Conservation (phyloP, 2,329 filamentous ascomycete species). For the Colletotrichum plurivorum region DNA sequence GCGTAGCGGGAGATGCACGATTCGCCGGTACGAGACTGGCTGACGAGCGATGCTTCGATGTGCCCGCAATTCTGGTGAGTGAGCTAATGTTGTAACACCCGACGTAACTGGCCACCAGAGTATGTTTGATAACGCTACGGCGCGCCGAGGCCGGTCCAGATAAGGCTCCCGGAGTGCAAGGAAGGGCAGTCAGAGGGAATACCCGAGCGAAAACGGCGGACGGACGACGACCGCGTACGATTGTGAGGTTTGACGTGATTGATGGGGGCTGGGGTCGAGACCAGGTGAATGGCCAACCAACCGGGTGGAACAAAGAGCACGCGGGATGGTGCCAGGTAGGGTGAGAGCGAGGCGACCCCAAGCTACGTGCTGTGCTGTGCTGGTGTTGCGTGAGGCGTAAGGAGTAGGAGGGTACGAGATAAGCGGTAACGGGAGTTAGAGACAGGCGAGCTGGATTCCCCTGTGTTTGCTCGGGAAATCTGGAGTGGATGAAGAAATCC, state of each 20-base stretch:
- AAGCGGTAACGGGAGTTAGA: constrained; percentile 27
- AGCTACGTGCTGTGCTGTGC: background rate
- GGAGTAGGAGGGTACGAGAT: constrained; percentile 24
- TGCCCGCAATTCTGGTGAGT: constrained; percentile 16
- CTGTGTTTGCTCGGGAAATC: constrained; percentile 15
- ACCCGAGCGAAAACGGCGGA: constrained; percentile 17
- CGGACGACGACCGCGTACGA: constrained; percentile 24
- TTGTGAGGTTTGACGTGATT: constrained; percentile 34
- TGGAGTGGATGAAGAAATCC: constrained; percentile 28
- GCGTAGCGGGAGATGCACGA: constrained; percentile 34
- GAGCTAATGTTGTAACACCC: constrained; percentile 24
- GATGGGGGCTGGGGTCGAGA: constrained; percentile 19
- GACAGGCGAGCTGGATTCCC: constrained; percentile 9
- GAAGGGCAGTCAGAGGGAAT: background rate
- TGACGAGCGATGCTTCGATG: constrained; percentile 16
- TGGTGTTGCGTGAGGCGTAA: constrained; percentile 12
- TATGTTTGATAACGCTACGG: constrained; percentile 27
- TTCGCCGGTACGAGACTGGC: constrained; percentile 25
- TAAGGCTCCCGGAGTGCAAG: constrained; percentile 16
- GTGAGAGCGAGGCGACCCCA: constrained; percentile 3
- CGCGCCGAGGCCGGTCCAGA: constrained; percentile 31
- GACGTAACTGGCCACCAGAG: constrained; percentile 11
- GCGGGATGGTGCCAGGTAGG: constrained; percentile 22
- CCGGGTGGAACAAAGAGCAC: constrained; percentile 25
- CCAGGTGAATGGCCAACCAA: background rate